Evolutionary conservation across 164 flowering plant genomes (phyloP).

Genomic region (Buxus sempervirens): DNA sequence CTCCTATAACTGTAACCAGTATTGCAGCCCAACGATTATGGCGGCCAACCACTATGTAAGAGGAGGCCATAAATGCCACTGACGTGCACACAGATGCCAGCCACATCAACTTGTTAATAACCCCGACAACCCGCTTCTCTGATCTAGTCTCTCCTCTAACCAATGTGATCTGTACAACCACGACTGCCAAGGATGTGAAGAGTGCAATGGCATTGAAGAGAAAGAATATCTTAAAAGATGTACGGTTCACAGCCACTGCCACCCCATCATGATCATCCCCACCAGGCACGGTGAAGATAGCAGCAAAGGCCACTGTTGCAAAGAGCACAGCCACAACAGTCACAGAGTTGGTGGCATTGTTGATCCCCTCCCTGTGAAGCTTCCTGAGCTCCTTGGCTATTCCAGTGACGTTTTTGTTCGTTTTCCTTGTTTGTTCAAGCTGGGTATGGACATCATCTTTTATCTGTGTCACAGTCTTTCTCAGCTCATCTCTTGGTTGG

Average conservation of each 20-base stretch:
- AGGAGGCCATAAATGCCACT: constrained; percentile 64
- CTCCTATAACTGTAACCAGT: constrained; percentile 54
- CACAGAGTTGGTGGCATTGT: constrained; percentile 79
- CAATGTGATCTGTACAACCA: constrained; percentile 72
- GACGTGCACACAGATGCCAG: constrained; percentile 74
- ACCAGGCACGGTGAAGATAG: constrained; percentile 79
- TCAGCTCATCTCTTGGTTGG: constrained; percentile 73
- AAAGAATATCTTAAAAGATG: constrained; percentile 67
- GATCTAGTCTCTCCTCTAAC: constrained; percentile 75
- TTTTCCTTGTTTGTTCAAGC: constrained; percentile 67
- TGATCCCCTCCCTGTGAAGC: constrained; percentile 72
- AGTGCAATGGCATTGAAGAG: constrained; percentile 64
- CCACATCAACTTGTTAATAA: constrained; percentile 88
- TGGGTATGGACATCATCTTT: constrained; percentile 70
- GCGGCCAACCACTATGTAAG: constrained; percentile 69
- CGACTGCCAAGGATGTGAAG: constrained; percentile 78
- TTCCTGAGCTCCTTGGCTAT: constrained; percentile 66
- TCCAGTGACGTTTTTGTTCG: constrained; percentile 61
- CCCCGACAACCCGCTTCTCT: constrained; percentile 59
- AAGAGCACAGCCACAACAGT: constrained; percentile 80
- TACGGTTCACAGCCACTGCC: constrained; percentile 42
- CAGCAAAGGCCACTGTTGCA: constrained; percentile 79
- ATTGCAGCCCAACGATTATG: constrained; percentile 53
- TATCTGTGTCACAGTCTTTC: constrained; percentile 66
- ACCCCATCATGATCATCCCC: constrained; percentile 41